Evolutionary conservation across 1,284 basidiomycete genomes (phyloP), one percentile per base, ranked within the genome.

Genomic region (Cryptococcus floricola): DNA sequence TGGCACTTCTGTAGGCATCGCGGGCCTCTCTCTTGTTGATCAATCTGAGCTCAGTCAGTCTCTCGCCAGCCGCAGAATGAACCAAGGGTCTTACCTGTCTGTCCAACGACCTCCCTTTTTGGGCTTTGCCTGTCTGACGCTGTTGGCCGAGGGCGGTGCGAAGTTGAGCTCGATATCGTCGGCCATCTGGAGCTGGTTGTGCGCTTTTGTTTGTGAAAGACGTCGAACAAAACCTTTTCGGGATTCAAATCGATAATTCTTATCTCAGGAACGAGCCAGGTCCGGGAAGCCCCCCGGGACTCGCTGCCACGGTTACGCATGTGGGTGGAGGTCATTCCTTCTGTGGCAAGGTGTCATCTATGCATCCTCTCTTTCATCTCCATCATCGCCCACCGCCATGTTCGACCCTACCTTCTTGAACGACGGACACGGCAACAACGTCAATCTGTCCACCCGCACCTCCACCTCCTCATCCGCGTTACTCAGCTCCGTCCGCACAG

Each of bases 31-130:
- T 70, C 63, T 73, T 75, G 34, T 70, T 71, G 56, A 76, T 74
- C 28, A 74, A 67, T 38, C 74, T 75, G 52, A 25, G 31, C 31
- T 12, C 9, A 25, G 14, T 9, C 13, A 14, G 12, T 16, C n/a
- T 9, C 19, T 46, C n/a, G 23, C 64, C 49, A 63, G 73, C 61
- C 59, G 68, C 59, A 48, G 16, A 50, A 14, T 71, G 10, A 42
- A 14, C 23, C 43, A 50, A 12, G 56, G 14, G 42, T 76, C 80
- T 59, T 63, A 87, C 90, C 89, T 82, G 66, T 93, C 89, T 13
- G 87, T 91, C 88, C 89, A 91, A 73, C 88, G 80, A 6, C 88
- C 88, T 27, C 87, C 85, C 69, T 87, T 90, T 66, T 84, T 69
- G 27, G 69, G 57, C 8, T 57, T 62, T 3, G 63, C 58, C 52